phyloP scores from a whole-genome alignment of 768 basidiomycete species.

The Pleurotus sapidus region DNA sequence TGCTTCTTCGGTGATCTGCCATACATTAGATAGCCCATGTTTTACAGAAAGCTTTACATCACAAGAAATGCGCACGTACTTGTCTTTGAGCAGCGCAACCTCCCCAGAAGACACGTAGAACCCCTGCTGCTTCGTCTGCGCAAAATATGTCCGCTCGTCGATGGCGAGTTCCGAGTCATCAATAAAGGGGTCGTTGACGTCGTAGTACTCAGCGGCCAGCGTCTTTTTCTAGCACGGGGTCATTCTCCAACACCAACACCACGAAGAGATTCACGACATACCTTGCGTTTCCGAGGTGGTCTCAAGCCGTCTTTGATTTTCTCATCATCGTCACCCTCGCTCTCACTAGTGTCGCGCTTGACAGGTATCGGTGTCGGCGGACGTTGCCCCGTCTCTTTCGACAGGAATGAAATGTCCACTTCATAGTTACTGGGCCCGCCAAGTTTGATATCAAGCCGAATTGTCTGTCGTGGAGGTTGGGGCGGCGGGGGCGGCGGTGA shows the following conservation, averaged over 20 bases:
- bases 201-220: slow-evolving; percentile 76
- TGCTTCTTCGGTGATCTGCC: slow-evolving; percentile 66
- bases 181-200: slow-evolving; percentile 90
- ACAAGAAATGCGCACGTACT: slow-evolving; percentile 26
- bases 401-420: slow-evolving; percentile 56
- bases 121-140: slow-evolving; percentile 87
- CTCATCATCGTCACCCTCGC: slow-evolving; percentile 47
- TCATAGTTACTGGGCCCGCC: slow-evolving; percentile 77
- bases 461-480: slow-evolving; percentile 55
- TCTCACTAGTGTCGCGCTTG: slow-evolving; percentile 53
- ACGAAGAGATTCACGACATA: slow-evolving; percentile 4
- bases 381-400: slow-evolving; percentile 66
- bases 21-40: neutral
- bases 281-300: slow-evolving; percentile 22
- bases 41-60: slow-evolving; percentile 13
- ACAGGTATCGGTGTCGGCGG: slow-evolving; percentile 48
- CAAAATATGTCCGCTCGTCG: slow-evolving; percentile 89
- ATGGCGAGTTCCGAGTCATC: slow-evolving; percentile 93
- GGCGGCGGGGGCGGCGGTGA: slow-evolving; percentile 57
- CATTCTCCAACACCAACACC: no score
- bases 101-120: slow-evolving; percentile 92
- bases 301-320: slow-evolving; percentile 28
- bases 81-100: slow-evolving; percentile 83
- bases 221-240: neutral
- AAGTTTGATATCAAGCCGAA: slow-evolving; percentile 65